These are phyloP conservation scores for Coffea humblotiana DNA, from an alignment of 305 asterid genomes.

Conservation along the genomic window DNA sequence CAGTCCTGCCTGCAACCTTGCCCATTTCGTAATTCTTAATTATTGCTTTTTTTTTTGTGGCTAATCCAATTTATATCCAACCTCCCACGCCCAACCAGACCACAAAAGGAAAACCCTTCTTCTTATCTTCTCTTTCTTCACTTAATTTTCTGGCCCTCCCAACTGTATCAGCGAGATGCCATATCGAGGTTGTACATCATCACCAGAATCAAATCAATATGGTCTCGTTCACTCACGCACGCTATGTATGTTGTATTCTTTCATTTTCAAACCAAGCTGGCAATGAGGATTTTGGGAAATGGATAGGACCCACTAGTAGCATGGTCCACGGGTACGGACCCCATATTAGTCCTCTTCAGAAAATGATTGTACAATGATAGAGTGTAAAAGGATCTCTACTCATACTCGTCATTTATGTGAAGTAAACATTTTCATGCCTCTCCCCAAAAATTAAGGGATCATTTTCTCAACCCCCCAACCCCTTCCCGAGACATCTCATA, in stretches of 20 bases:
- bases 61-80: not conserved
- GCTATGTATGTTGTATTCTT: not conserved
- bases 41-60: too few relatives aligned
- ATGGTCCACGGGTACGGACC: slow-evolving; percentile 11
- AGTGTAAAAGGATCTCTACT: not conserved
- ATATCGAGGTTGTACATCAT: not conserved
- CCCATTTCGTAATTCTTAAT: too few relatives aligned
- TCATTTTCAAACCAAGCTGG: slow-evolving; percentile 12
- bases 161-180: not conserved
- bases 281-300: not conserved
- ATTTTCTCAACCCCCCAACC: too few relatives aligned
- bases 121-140: not conserved
- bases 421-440: not conserved
- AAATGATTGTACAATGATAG: slow-evolving; percentile 23
- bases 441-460: not conserved
- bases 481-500: too few relatives aligned
- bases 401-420: not conserved
- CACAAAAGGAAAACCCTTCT: not conserved
- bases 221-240: not conserved
- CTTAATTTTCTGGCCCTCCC: not conserved
- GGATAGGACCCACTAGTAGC: not conserved
- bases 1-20: not conserved
- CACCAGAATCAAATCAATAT: not conserved
- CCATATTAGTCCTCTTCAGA: slow-evolving; percentile 5
- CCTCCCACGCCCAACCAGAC: not conserved